phyloP scores from a whole-genome alignment of 768 basidiomycete genomes.

The Boletellus ananiceps region DNA sequence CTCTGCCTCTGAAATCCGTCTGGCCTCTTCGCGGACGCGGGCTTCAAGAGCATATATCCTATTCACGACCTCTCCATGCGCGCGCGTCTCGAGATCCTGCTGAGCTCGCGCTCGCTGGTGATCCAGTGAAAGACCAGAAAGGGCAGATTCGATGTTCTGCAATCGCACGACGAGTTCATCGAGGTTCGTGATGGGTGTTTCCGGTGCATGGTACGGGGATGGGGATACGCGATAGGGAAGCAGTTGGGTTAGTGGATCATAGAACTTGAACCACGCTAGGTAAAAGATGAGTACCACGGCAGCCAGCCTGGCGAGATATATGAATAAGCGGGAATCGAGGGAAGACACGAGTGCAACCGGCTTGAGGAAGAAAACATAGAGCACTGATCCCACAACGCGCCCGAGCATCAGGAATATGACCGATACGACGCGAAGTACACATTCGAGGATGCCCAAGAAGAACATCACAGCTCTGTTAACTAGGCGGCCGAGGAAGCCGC shows the following conservation, averaged over 20 bases:
- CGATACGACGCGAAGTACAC: conserved; percentile 28
- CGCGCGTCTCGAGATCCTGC: conserved; percentile 49
- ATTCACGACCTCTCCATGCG: conserved; percentile 48
- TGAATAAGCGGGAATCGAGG: conserved; percentile 30
- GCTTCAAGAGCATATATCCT: conserved; percentile 56
- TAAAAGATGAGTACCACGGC: conserved; percentile 42
- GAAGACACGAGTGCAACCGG: conserved; percentile 41
- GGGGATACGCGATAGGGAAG: conserved; percentile 32
- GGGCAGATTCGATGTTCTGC: conserved; percentile 55
- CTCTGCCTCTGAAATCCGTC: conserved; percentile 51
- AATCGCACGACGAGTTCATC: conserved; percentile 62
- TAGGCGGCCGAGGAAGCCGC: conserved; percentile 39
- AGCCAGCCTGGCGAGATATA: conserved; percentile 38
- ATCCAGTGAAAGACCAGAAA: conserved; percentile 57
- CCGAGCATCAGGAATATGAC: conserved; percentile 42
- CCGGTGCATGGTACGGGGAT: conserved; percentile 48
- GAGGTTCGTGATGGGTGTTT: conserved; percentile 58
- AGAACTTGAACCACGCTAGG: conserved; percentile 43
- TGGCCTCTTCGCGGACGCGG: conserved; percentile 43
- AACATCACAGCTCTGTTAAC: conserved; percentile 36
- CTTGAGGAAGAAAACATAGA: conserved; percentile 45
- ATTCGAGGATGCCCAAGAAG: conserved; percentile 25
- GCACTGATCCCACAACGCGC: conserved; percentile 43
- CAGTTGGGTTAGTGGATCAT: conserved; percentile 31
- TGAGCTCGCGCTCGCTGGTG: conserved; percentile 46